Evolutionary conservation across 441 rosid species (phyloP), one percentile per base, ranked within the genome.

Genomic region (Erysimum pusillum): DNA sequence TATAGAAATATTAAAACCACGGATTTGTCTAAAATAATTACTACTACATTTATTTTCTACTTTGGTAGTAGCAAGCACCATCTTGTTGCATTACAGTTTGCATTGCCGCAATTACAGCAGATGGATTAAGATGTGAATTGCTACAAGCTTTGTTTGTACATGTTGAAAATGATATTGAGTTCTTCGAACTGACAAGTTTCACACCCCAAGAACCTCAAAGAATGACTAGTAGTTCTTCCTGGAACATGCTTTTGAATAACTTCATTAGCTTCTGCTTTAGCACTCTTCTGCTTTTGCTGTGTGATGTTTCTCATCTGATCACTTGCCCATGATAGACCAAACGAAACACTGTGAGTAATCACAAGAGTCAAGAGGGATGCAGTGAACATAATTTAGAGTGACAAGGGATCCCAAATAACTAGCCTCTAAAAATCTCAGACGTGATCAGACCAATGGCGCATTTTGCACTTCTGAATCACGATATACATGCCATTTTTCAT

Each of bases 401-500:
- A 11, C 54, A 48, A 57, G 60, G 31, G 9, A 41, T 38, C 41
- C 54, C 45, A 34, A 76, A 63, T 46, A 71, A 70, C 39, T 58
- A 71, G 67, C 67, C 63, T 71, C 73, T 53, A 64, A 58, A 56
- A 58, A 15, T 56, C 71, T 78, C 3, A 38, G 3, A 41, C 6
- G 34, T 31, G 82, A 11, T 25, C 51, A 58, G 5, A 63, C 18
- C 34, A 31, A 48, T 65, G 81, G 58, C 42, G 66, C 48, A 48
- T 20, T 49, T 73, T 84, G 83, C 58, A 69, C 39, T 74, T 78
- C 78, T 28, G 76, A 52, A 81, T 88, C 90, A 20, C 91, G 84
- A 80, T 95, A 93, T 3, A 79, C 63, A 75, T 91, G 87, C 98
- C 99, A 95, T 73, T 90, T 95, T 76, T 82, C 62, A 85, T 91